Evolutionary conservation across 106 monocot genomes (phyloP).

Genomic region (Apostasia shenzhenica): DNA sequence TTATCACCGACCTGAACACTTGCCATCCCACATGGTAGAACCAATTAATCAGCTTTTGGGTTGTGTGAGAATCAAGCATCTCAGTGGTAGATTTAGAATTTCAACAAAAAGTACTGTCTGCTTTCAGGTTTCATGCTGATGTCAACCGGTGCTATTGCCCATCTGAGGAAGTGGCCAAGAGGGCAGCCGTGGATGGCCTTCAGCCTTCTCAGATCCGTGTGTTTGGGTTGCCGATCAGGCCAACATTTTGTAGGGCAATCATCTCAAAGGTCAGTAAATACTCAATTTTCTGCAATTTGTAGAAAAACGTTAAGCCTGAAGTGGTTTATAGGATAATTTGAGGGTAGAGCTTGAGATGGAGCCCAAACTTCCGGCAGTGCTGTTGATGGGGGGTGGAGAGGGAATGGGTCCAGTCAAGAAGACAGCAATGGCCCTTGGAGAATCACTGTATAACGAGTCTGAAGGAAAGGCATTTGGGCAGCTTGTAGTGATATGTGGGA

Average conservation of each 20-base stretch:
- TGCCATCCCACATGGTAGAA: slow-evolving; percentile 75
- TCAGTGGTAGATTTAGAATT: too few relatives aligned
- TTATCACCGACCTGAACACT: slow-evolving; percentile 79
- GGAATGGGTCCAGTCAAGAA: slow-evolving; percentile 86
- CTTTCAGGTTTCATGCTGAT: slow-evolving; percentile 38
- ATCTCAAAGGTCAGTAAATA: slow-evolving; percentile 23
- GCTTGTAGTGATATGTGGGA: slow-evolving; percentile 61
- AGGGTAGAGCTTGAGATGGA: slow-evolving; percentile 70
- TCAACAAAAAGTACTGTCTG: background rate
- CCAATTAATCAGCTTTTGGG: background rate
- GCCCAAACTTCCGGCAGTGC: slow-evolving; percentile 50
- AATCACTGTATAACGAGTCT: slow-evolving; percentile 41
- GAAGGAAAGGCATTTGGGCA: slow-evolving; percentile 49
- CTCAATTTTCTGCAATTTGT: background rate
- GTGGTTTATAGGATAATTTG: slow-evolving; percentile 39
- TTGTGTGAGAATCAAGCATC: background rate
- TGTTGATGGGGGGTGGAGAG: slow-evolving; percentile 84
- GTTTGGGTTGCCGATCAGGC: slow-evolving; percentile 47
- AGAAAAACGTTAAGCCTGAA: background rate
- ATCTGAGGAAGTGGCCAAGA: slow-evolving; percentile 48
- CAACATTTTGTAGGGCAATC: slow-evolving; percentile 40
- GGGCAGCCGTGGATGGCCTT: slow-evolving; percentile 36
- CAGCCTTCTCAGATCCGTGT: slow-evolving; percentile 40
- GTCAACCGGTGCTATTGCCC: slow-evolving; percentile 59
- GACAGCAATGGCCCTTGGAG: slow-evolving; percentile 68